These are phyloP conservation scores for Fusarium veterinarium DNA, from an alignment of 2,329 filamentous ascomycete genomes.

Conservation along the genomic window DNA sequence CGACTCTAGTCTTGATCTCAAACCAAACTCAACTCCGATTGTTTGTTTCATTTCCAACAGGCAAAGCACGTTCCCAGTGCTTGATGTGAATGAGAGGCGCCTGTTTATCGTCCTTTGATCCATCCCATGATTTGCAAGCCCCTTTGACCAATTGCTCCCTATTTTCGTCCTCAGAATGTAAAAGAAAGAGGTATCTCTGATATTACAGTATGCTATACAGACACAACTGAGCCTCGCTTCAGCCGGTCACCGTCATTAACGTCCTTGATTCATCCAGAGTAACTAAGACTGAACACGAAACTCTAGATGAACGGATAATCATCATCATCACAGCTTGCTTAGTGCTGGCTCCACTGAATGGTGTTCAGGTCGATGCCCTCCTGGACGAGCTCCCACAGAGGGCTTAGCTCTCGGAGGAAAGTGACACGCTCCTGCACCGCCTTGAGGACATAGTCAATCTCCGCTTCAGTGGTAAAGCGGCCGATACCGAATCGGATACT, in stretches of 20 bases:
- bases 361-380: conserved; percentile 95
- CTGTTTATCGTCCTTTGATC: conserved; percentile 23
- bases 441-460: conserved; percentile 98
- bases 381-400: conserved; percentile 97
- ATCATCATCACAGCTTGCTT: conserved; percentile 45
- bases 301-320: background rate
- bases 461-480: conserved; percentile 91
- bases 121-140: conserved; percentile 31
- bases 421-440: conserved; percentile 90
- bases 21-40: conserved; percentile 2
- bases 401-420: conserved; percentile 94
- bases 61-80: conserved; percentile 17
- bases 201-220: conserved; percentile 51
- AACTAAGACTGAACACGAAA: background rate
- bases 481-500: conserved; percentile 98
- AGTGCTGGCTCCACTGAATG: conserved; percentile 99
- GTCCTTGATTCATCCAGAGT: conserved; percentile 5
- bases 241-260: conserved; percentile 32
- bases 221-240: conserved; percentile 39
- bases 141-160: conserved; percentile 39
- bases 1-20: conserved; percentile 15
- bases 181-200: conserved; percentile 49
- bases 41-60: conserved; percentile 14
- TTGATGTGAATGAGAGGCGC: conserved; percentile 19
- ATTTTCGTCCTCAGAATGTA: conserved; percentile 38